Evolutionary conservation across 2,329 filamentous ascomycete species (phyloP).

Genomic region (Cladobotryum protrusum): DNA sequence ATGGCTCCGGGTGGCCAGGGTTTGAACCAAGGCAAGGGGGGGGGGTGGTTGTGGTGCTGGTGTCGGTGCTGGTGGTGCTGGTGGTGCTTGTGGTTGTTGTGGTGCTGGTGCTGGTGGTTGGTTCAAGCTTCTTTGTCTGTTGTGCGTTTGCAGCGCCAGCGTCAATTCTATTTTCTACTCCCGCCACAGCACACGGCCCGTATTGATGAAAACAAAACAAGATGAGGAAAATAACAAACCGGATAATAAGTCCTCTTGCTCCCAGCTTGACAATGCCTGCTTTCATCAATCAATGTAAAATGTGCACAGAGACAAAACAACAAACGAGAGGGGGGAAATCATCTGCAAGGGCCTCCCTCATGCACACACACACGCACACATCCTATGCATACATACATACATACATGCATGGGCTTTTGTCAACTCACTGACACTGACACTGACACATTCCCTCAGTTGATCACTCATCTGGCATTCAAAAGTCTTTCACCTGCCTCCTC

Average conservation of each 20-base stretch:
- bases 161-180: not conserved
- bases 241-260: not conserved
- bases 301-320: not conserved
- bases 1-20: too few species aligned
- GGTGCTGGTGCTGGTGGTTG: too few species aligned
- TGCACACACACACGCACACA: too few species aligned
- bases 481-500: not conserved
- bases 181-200: not conserved
- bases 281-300: not conserved
- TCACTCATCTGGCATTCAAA: not conserved
- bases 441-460: not conserved
- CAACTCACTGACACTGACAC: too few species aligned
- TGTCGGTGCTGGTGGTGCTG: too few species aligned
- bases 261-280: not conserved
- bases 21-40: too few species aligned
- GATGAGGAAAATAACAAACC: too few species aligned
- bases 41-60: too few species aligned
- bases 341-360: too few species aligned
- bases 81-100: too few species aligned
- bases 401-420: too few species aligned
- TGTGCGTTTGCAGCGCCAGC: constrained; percentile 5
- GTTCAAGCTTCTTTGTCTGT: constrained; percentile 7
- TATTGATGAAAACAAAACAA: not conserved
- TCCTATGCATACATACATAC: too few species aligned
- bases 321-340: not conserved